Evolutionary conservation across 1,284 basidiomycete genomes (phyloP), one percentile per base, ranked within the genome.

Genomic region (Boletus smithii): DNA sequence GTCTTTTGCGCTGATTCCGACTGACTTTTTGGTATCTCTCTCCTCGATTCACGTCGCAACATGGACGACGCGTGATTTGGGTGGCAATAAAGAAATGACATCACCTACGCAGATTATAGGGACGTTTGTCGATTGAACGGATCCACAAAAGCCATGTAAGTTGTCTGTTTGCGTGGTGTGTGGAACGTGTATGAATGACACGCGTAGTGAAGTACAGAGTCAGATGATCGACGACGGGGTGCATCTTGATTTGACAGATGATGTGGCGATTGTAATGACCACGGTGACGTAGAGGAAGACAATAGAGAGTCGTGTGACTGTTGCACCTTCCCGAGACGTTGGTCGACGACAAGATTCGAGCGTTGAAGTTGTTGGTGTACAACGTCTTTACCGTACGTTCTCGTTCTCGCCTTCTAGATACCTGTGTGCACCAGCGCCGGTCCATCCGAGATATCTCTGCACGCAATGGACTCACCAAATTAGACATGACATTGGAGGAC

Each of bases 101-200:
- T 74, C 83, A 0, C 84, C 91, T 0, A 67, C 80, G 10, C 91
- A 95, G 62, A 85, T 95, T 49, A 89, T 85, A 0, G 69, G 86
- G 20, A 82, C 97, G 70, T 79, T 99, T 56, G 73, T 90, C 3
- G 94, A 98, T 60, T 99, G 95, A 95, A 91, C 88, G 2, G 89
- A 97, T 66, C 91, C 95, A 0, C 75, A 81, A 57, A 95, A 92
- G 62, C 79, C 80, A 23, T 85, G 75, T 88, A 53, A 63, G 81
- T 74, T 47, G 60, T 41, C 67, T 50, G 18, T 29, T 23, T 33
- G n/a, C n/a, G n/a, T n/a, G n/a, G n/a, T n/a, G n/a, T n/a, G n/a
- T 2, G 24, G 11, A 9, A 4, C 14, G 9, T 18, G 3, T 44
- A 45, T 24, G n/a, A 34, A 14, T 44, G 62, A 56, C 7, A 54